Evolutionary conservation across 2,329 filamentous ascomycete species (phyloP).

Genomic region (Pseudogymnoascus sp.): DNA sequence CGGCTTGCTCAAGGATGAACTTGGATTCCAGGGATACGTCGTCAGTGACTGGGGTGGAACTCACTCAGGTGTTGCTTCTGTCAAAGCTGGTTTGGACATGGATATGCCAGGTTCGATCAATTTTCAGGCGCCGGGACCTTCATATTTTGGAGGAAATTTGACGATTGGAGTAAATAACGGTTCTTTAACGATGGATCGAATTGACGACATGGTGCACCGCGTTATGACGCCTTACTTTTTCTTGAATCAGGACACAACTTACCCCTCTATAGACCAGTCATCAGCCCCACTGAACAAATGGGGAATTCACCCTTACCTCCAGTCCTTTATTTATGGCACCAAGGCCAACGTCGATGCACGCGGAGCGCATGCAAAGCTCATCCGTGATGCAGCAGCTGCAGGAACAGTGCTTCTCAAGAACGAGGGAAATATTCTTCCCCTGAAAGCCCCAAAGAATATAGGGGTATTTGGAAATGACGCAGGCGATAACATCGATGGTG

Average conservation of each 20-base stretch:
- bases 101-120: conserved; percentile 43
- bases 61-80: conserved; percentile 35
- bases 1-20: conserved; percentile 42
- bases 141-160: conserved; percentile 23
- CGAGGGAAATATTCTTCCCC: conserved; percentile 39
- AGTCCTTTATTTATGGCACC: conserved; percentile 17
- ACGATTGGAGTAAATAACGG: conserved; percentile 41
- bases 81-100: conserved; percentile 42
- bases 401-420: conserved; percentile 60
- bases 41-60: conserved; percentile 40
- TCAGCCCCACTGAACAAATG: conserved; percentile 29
- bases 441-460: conserved; percentile 39
- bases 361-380: conserved; percentile 44
- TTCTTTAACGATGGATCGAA: conserved; percentile 33
- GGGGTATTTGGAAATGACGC: conserved; percentile 44
- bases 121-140: conserved; percentile 29
- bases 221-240: conserved; percentile 48
- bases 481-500: conserved; percentile 32
- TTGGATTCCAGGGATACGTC: conserved; percentile 41
- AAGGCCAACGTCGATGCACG: conserved; percentile 44
- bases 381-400: conserved; percentile 51
- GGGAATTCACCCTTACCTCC: not conserved
- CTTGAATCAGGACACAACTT: conserved; percentile 41
- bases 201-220: conserved; percentile 47
- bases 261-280: conserved; percentile 35